phyloP scores from a whole-genome alignment of 768 basidiomycete genomes.

The Coprinellus micaceus region DNA sequence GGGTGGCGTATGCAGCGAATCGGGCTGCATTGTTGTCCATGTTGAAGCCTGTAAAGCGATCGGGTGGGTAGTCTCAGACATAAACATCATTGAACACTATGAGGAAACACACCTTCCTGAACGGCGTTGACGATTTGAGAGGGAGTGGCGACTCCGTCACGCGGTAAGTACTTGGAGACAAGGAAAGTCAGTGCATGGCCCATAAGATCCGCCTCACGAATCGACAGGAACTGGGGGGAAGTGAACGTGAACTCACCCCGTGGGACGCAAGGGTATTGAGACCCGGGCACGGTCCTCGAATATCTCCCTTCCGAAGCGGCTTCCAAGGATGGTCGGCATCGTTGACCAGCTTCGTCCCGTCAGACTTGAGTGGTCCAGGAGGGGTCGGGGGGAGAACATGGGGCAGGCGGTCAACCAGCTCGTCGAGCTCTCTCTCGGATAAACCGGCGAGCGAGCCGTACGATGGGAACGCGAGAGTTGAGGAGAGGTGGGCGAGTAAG shows the following conservation, averaged over 20 bases:
- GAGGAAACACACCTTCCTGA: too few relatives aligned
- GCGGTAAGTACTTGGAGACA: conserved; percentile 17
- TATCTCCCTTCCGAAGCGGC: conserved; percentile 10
- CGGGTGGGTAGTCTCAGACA: too few relatives aligned
- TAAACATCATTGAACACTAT: too few relatives aligned
- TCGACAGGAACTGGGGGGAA: too few relatives aligned
- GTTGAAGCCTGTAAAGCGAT: conserved; percentile 22
- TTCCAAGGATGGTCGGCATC: conserved; percentile 17
- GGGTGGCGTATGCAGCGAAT: conserved; percentile 15
- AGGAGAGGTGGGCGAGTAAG: not conserved
- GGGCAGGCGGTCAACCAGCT: conserved; percentile 4
- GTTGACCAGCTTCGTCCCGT: conserved; percentile 13
- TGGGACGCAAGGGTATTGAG: conserved; percentile 20
- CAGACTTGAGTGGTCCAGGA: conserved; percentile 8
- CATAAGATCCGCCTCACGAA: too few relatives aligned
- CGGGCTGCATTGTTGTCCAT: conserved; percentile 13
- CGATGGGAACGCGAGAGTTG: conserved; percentile 18
- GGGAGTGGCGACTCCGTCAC: conserved; percentile 13
- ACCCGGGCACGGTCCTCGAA: conserved; percentile 20
- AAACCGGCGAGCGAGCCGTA: conserved; percentile 25
- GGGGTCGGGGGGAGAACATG: conserved; percentile 1
- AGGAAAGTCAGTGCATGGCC: too few relatives aligned
- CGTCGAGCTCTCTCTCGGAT: conserved; percentile 17
- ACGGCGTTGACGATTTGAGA: conserved; percentile 14
- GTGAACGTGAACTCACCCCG: too few relatives aligned